Evolutionary conservation across 345 rosid species (phyloP), one percentile per base, ranked within the genome.

Genomic region (Firmiana major): DNA sequence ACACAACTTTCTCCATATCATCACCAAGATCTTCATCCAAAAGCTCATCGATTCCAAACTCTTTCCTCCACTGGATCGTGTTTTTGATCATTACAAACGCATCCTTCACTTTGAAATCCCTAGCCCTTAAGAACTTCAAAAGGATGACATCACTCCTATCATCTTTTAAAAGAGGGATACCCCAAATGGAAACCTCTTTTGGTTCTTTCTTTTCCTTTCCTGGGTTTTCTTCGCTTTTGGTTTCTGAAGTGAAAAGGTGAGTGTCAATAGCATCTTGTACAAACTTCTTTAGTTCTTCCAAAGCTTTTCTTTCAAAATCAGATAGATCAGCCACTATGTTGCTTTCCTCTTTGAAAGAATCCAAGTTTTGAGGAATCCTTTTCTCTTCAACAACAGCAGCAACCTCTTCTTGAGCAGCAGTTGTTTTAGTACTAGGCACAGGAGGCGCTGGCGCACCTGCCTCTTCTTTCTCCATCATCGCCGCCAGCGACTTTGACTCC

Each of bases 1-100:
- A 95, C 65, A 95, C 98, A 26, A 90, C 94, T 74, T 93, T 95
- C 53, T 95, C 98, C 38, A 89, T 74, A 81, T 91, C 98, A 71
- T 89, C 90, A 2, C 97, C 99, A 0, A 93, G 88, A 40, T 95
- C 91, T 67, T 95, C 97, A 0, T 88, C 86, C 0, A 93, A 46
- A 0, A 95, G 68, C 53, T 84, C 87, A 5, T 95, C 98, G 53
- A 90, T 90, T 55, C 85, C 83, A 74, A 95, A 95, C 9, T 87
- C 86, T 40, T 72, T 84, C 76, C 99, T 86, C 99, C 98, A 95
- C 19, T 76, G 82, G 40, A 92, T 78, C 3, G 98, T 93, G 76
- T 89, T 91, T 83, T 81, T 89, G 48, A 95, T 80, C 98, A 95
- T 93, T 24, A 80, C 65, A 81, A 90, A 89, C 2, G 98, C 91